Percentiles rank a stretch among this genome's conserved stretches.
phyloP scores from a whole-genome alignment of 371 early-diverging fungal genomes.

The Haplosporangium sp. region DNA sequence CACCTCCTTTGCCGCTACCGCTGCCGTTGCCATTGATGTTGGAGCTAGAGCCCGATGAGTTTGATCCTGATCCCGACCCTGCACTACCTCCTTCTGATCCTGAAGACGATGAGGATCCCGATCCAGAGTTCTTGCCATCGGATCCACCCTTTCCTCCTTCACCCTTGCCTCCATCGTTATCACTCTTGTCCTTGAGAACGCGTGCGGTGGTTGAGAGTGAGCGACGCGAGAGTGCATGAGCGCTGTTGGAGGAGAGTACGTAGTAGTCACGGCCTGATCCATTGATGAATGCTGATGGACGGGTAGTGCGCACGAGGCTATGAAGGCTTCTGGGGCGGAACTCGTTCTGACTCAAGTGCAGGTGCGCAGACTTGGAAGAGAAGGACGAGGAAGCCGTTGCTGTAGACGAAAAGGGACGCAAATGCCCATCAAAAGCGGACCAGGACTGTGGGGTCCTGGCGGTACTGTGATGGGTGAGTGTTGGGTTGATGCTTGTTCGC shows the following conservation, averaged over 20 bases:
- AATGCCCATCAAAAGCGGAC: constrained; percentile 42
- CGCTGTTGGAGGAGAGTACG: background rate
- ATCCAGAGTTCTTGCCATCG: constrained; percentile 40
- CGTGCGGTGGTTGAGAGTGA: constrained; percentile 39
- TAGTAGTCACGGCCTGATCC: constrained; percentile 4
- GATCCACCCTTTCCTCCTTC: constrained; percentile 22
- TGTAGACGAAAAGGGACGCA: constrained; percentile 39
- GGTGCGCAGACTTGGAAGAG: constrained; percentile 22
- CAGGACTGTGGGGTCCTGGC: constrained; percentile 32
- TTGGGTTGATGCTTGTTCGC: constrained; percentile 46
- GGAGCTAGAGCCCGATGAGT: too few species aligned
- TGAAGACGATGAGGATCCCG: constrained; percentile 30
- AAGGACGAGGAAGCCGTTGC: background rate
- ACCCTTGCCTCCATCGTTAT: constrained; percentile 13
- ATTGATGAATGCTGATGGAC: constrained; percentile 3
- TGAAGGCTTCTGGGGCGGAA: constrained; percentile 26
- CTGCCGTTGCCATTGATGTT: background rate
- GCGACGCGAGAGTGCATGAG: constrained; percentile 27
- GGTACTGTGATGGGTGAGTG: constrained; percentile 26
- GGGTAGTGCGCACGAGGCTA: constrained; percentile 19
- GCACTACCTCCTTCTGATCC: constrained; percentile 24
- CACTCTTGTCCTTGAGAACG: constrained; percentile 40
- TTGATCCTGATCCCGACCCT: constrained; percentile 24
- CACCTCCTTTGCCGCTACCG: constrained; percentile 17
- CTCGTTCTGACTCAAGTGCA: background rate